Conservation (phyloP, 345 rosid genomes). For the Barbarea vulgaris region DNA sequence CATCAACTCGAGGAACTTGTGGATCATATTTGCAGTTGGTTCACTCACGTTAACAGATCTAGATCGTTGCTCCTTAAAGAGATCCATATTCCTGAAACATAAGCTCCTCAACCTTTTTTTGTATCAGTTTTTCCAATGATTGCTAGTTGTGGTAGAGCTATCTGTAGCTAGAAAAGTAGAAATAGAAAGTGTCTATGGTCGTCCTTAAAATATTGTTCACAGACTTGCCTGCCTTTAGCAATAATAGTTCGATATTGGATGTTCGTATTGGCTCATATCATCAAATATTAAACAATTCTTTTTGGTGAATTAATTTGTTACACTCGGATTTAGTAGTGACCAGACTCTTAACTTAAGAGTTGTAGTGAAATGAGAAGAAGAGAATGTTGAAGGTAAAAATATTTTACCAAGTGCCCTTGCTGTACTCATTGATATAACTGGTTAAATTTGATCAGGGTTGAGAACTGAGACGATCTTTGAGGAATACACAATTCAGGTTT, state of each 20-base stretch:
- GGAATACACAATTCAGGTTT: no score
- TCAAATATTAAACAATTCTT: conserved; percentile 2
- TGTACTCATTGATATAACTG: conserved; percentile 54
- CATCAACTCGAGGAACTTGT: conserved; percentile 60
- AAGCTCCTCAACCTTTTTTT: conserved; percentile 10
- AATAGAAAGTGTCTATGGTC: neutral
- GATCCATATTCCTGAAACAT: conserved; percentile 42
- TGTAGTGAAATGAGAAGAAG: conserved; percentile 10
- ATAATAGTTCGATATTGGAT: neutral
- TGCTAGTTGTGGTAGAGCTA: conserved; percentile 14
- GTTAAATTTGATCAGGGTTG: no score
- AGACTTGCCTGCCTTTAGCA: conserved; percentile 11
- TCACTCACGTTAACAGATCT: conserved; percentile 58
- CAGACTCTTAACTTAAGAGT: neutral
- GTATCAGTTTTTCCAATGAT: neutral
- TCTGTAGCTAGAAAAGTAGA: neutral
- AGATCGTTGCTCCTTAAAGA: conserved; percentile 56
- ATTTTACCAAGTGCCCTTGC: conserved; percentile 90
- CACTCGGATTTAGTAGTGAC: conserved; percentile 12
- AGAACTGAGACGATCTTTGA: no score
- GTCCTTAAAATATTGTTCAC: neutral
- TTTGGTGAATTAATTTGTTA: conserved; percentile 13
- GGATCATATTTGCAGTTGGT: conserved; percentile 65
- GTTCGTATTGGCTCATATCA: neutral
- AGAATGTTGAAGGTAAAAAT: conserved; percentile 43